phyloP scores from a whole-genome alignment of 1,284 basidiomycete species.

The Apiotrichum brassicae region DNA sequence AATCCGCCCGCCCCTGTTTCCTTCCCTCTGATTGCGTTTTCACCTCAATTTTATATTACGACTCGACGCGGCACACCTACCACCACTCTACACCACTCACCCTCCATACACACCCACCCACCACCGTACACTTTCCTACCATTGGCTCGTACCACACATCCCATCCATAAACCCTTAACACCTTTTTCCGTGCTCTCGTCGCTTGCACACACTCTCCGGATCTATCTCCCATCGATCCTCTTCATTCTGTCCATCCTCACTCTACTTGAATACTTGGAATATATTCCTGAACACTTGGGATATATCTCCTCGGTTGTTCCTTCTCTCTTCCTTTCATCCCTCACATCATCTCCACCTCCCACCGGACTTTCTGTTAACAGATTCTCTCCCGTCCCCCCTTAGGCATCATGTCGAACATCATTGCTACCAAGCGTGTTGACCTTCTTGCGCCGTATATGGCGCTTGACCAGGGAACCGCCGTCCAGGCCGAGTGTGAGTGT shows the following conservation, averaged over 20 bases:
- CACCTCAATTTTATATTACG: too few species aligned
- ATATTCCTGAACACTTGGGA: background rate
- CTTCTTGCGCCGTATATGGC: slow-evolving; percentile 79
- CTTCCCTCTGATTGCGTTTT: too few species aligned
- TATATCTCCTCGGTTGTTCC: background rate
- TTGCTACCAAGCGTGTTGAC: slow-evolving; percentile 63
- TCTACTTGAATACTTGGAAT: too few species aligned
- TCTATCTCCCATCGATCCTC: background rate
- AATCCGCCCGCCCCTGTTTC: too few species aligned
- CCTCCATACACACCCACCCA: too few species aligned
- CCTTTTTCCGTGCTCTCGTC: too few species aligned
- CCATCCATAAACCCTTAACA: too few species aligned
- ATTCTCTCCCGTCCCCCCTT: background rate
- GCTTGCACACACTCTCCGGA: too few species aligned
- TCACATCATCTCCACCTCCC: background rate
- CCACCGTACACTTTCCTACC: too few species aligned
- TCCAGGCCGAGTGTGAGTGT: slow-evolving; percentile 84
- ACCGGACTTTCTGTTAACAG: background rate
- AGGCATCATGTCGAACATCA: slow-evolving; percentile 39
- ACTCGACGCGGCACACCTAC: background rate
- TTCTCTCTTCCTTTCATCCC: background rate
- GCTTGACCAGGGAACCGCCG: slow-evolving; percentile 73
- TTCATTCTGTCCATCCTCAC: background rate
- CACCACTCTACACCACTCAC: too few species aligned
- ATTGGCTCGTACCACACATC: too few species aligned